Percentiles rank a stretch among this genome's conserved stretches.
Conservation (phyloP, 495 filamentous ascomycete species). For the Penicillium psychrofluorescens region DNA sequence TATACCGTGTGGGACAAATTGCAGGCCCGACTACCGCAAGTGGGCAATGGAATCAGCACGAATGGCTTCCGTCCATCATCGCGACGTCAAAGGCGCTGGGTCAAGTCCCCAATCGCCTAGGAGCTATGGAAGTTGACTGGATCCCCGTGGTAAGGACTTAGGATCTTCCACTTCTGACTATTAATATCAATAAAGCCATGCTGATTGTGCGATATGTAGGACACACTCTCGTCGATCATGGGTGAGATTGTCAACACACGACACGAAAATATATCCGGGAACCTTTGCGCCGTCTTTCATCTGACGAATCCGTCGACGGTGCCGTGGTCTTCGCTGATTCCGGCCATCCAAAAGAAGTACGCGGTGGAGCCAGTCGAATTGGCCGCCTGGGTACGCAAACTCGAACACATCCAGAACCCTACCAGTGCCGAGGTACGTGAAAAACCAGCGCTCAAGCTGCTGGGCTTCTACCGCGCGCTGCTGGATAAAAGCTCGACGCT, state of each 20-base stretch:
- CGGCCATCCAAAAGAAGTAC: slow-evolving; percentile 7
- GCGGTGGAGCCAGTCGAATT: slow-evolving; percentile 11
- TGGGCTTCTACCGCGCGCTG: slow-evolving; percentile 18
- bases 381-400: slow-evolving; percentile 14
- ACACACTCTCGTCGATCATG: slow-evolving; percentile 13
- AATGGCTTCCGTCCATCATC: slow-evolving; percentile 32
- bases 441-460: slow-evolving; percentile 20
- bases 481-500: slow-evolving; percentile 6
- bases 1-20: slow-evolving; percentile 54
- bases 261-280: neutral
- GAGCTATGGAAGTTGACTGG: slow-evolving; percentile 16
- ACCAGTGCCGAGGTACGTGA: slow-evolving; percentile 8
- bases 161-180: no score
- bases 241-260: slow-evolving; percentile 11
- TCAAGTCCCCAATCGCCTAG: slow-evolving; percentile 14
- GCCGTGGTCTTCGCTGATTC: slow-evolving; percentile 18
- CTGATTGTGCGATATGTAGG: slow-evolving; percentile 1
- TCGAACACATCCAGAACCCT: slow-evolving; percentile 12
- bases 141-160: slow-evolving; percentile 15
- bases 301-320: slow-evolving; percentile 16
- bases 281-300: slow-evolving; percentile 15
- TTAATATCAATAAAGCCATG: no score
- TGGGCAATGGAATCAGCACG: slow-evolving; percentile 29
- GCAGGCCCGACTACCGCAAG: slow-evolving; percentile 35
- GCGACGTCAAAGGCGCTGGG: slow-evolving; percentile 21